A percentile compares a stretch with the other conserved stretches of the same genome.
Conservation (phyloP, 2,329 filamentous ascomycete genomes). For the Ascochyta lentis region DNA sequence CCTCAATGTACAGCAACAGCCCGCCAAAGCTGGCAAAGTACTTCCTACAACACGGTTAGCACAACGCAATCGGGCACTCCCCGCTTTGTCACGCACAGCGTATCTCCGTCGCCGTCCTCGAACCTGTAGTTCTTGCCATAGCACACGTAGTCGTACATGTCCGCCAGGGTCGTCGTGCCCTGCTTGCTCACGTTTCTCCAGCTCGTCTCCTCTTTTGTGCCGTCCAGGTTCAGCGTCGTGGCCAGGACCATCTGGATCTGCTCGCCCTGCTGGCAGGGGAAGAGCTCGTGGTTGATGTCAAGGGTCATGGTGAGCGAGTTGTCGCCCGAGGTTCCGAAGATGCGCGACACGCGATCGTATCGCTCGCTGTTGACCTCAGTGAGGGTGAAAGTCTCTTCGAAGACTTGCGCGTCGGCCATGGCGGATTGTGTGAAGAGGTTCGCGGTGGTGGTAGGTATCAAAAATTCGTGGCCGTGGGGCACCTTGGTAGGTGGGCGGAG, state of each 20-base stretch:
- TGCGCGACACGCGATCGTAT: slow-evolving; percentile 93
- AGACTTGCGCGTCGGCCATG: slow-evolving; percentile 87
- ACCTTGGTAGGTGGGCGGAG: neutral
- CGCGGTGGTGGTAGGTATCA: too few relatives aligned
- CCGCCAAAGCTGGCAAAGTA: slow-evolving; percentile 95
- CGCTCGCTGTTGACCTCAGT: slow-evolving; percentile 81
- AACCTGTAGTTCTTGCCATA: slow-evolving; percentile 90
- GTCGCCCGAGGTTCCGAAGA: slow-evolving; percentile 78
- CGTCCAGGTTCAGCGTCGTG: slow-evolving; percentile 85
- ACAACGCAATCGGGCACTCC: slow-evolving; percentile 3
- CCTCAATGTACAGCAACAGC: slow-evolving; percentile 86
- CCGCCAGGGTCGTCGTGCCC: slow-evolving; percentile 64
- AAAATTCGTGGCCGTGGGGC: slow-evolving; percentile 2
- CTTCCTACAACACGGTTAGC: slow-evolving; percentile 66
- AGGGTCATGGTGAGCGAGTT: slow-evolving; percentile 80
- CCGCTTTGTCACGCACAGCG: slow-evolving; percentile 71
- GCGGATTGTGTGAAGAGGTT: slow-evolving; percentile 34
- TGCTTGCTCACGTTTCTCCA: slow-evolving; percentile 71
- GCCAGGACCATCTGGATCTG: slow-evolving; percentile 82
- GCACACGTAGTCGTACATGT: slow-evolving; percentile 87
- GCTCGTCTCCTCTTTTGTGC: slow-evolving; percentile 62
- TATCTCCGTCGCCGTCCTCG: slow-evolving; percentile 81
- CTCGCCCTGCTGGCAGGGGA: slow-evolving; percentile 76
- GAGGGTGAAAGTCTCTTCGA: slow-evolving; percentile 89
- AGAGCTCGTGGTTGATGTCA: slow-evolving; percentile 94